Evolutionary conservation across 140 eudicot species (phyloP), one percentile per base, ranked within the genome.

Genomic region (Senecio squalidus): DNA sequence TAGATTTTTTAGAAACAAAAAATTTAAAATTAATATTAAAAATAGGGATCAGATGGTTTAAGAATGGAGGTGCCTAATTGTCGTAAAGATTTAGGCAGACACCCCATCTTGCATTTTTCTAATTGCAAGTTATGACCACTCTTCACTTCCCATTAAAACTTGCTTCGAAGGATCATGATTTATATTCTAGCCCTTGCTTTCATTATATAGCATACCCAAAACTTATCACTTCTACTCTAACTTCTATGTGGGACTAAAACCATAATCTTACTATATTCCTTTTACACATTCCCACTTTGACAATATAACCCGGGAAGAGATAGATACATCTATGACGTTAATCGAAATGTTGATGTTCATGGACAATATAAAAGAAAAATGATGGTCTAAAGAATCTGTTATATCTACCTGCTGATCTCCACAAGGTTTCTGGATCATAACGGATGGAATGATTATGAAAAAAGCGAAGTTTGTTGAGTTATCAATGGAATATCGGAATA

Each of bases 81-180:
- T 69, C 78, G 77, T 73, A 69, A 56, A 39, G 69, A 53, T 30
- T 68, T 55, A 33, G 74, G 71, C 75, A 61, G 68, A 41, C 84
- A 75, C 79, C 77, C 69, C 78, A 20, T 74, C 82, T 78, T 58
- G 70, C 77, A 75, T 60, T 0, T 68, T 62, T 30, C 0, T 40
- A 9, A 31, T 31, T 74, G 84, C 89, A 36, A 82, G 77, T 31
- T 5, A 74, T 68, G 74, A 78, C 80, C 84, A 78, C 82, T 82
- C 85, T 46, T 82, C 89, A 74, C 18, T 5, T 76, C 74, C 84
- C 75, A 0, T 71, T 38, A 51, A 73, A 75, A 70, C 70, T 66
- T 75, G 80, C 80, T 78, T n/a, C 79, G 90, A 78, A 79, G 83
- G 78, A 78, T 82, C 85, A 72, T 76, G 14, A 1, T 7, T 26